A percentile compares a stretch with the other conserved stretches of the same genome.
phyloP scores from a whole-genome alignment of 2,329 filamentous ascomycete species.

The Pseudocercospora musae region DNA sequence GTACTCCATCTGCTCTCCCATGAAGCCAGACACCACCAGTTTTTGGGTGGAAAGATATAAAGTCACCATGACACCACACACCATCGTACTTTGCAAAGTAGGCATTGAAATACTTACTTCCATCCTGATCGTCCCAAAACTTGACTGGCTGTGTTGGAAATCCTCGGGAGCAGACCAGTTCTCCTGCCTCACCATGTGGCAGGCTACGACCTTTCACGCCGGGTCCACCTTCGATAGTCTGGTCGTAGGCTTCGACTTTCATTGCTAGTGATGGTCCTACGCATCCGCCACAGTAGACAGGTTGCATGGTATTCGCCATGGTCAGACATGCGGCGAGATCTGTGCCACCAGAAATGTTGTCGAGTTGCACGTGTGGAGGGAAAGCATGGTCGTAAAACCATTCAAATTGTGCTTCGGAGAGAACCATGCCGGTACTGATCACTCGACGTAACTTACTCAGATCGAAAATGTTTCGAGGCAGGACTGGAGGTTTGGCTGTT shows the following conservation, averaged over 20 bases:
- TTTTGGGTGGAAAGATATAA: slow-evolving; percentile 65
- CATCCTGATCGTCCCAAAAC: slow-evolving; percentile 46
- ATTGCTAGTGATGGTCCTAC: slow-evolving; percentile 54
- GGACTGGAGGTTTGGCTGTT: slow-evolving; percentile 54
- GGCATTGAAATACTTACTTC: slow-evolving; percentile 44
- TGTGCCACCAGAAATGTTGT: slow-evolving; percentile 74
- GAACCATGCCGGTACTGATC: slow-evolving; percentile 75
- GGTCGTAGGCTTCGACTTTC: slow-evolving; percentile 60
- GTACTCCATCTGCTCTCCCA: slow-evolving; percentile 70
- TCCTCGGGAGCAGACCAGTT: slow-evolving; percentile 64
- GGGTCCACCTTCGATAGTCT: slow-evolving; percentile 42
- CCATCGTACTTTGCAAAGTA: slow-evolving; percentile 50
- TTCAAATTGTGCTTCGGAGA: slow-evolving; percentile 71
- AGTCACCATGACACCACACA: slow-evolving; percentile 83
- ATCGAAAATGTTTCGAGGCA: slow-evolving; percentile 61
- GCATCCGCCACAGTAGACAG: slow-evolving; percentile 60
- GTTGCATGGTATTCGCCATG: slow-evolving; percentile 64
- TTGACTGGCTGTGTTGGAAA: slow-evolving; percentile 71
- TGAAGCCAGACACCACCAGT: slow-evolving; percentile 66
- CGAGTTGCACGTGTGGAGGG: slow-evolving; percentile 62
- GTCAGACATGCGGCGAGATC: slow-evolving; percentile 68
- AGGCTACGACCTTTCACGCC: slow-evolving; percentile 51
- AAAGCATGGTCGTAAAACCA: slow-evolving; percentile 77
- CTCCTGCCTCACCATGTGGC: slow-evolving; percentile 65
- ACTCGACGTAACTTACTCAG: slow-evolving; percentile 61